Evolutionary conservation across 1,284 basidiomycete genomes (phyloP).

Genomic region (Acaromyces ingoldii): DNA sequence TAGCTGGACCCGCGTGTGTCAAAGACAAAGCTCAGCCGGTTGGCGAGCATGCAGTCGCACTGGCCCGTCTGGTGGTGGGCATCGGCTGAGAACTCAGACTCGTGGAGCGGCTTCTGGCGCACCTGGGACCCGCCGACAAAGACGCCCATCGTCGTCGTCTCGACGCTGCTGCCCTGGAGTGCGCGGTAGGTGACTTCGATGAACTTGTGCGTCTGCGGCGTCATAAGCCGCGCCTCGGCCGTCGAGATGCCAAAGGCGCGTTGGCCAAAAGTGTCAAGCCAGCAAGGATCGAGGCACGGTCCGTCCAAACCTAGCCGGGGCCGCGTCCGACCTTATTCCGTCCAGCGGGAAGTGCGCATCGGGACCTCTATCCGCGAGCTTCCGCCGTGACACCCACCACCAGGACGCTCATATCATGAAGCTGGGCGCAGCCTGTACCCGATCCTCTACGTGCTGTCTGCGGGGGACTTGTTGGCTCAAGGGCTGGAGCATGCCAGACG

Average conservation of each 20-base stretch:
- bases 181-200: constrained; percentile 15
- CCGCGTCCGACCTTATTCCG: too few species aligned
- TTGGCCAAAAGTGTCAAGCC: constrained; percentile 13
- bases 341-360: too few species aligned
- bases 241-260: constrained; percentile 21
- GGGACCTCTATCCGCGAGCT: too few species aligned
- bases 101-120: constrained; percentile 9
- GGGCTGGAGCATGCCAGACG: too few species aligned
- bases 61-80: constrained; percentile 9
- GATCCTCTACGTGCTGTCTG: too few species aligned
- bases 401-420: too few species aligned
- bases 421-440: too few species aligned
- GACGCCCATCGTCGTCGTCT: constrained; percentile 18
- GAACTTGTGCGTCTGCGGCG: constrained; percentile 12
- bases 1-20: constrained; percentile 19
- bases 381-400: too few species aligned
- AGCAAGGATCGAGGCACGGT: constrained; percentile 17
- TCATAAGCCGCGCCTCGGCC: constrained; percentile 11
- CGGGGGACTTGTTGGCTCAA: too few species aligned
- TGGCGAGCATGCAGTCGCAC: constrained; percentile 17
- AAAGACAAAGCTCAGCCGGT: constrained; percentile 19
- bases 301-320: constrained; percentile 17
- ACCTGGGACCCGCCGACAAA: constrained; percentile 17
- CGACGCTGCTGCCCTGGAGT: constrained; percentile 17
- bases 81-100: neutral